A percentile compares a stretch with the other conserved stretches of the same genome.
These are phyloP conservation scores for Cupressus sempervirens DNA, from an alignment of 75 land plant genomes.

Conservation along the genomic window DNA sequence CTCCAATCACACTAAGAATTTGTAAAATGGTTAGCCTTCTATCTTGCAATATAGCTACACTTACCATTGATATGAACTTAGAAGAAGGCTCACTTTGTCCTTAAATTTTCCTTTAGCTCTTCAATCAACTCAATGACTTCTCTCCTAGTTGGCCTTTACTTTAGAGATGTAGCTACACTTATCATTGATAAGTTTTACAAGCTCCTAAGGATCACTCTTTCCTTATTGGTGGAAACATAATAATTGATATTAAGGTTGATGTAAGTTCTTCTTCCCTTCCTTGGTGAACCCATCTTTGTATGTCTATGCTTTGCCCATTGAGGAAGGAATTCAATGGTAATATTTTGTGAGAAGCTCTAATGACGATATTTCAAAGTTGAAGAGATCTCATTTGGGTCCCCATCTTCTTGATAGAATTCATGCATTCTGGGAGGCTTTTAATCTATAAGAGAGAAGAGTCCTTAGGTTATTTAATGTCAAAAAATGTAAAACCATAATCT, in stretches of 20 bases:
- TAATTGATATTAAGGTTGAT: constrained; percentile 28
- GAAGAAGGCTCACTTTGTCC: no score
- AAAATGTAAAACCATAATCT: constrained; percentile 53
- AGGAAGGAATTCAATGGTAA: constrained; percentile 58
- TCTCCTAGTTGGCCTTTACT: constrained; percentile 62
- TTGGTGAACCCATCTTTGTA: constrained; percentile 56
- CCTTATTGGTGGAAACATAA: constrained; percentile 35
- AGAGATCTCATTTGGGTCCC: constrained; percentile 49
- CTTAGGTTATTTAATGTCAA: constrained; percentile 11
- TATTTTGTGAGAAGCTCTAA: constrained; percentile 69
- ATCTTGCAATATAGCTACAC: no score
- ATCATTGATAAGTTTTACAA: constrained; percentile 67
- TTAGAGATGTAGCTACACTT: constrained; percentile 54
- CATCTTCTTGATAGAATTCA: constrained; percentile 11
- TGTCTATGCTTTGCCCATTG: constrained; percentile 35
- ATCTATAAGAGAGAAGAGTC: constrained; percentile 43
- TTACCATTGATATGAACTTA: no score
- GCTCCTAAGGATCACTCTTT: constrained; percentile 55
- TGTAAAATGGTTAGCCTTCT: no score
- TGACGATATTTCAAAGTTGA: constrained; percentile 60
- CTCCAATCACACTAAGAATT: constrained; percentile 60
- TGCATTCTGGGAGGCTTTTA: constrained; percentile 61
- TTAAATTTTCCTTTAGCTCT: constrained; percentile 43
- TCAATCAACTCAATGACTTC: constrained; percentile 61
- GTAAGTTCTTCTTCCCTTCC: constrained; percentile 38